Evolutionary conservation across 345 rosid species (phyloP).

Genomic region (Arabidopsis arenosa): DNA sequence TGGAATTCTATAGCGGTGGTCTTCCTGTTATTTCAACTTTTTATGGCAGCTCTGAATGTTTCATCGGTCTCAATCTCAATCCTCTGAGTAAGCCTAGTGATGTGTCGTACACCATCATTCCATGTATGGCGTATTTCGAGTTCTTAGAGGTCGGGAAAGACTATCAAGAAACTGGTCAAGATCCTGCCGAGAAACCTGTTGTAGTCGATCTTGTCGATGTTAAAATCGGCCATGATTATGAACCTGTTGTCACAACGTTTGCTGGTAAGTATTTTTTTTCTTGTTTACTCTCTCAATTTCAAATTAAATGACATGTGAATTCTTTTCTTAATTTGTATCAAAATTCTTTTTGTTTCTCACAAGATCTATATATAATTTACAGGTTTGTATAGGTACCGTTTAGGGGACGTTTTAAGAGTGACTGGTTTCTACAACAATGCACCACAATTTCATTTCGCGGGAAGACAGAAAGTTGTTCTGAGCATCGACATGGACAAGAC

Average conservation of each 20-base stretch:
- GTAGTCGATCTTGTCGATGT: slow-evolving; percentile 73
- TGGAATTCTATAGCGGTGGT: slow-evolving; percentile 79
- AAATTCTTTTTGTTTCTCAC: background rate
- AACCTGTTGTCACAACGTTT: slow-evolving; percentile 77
- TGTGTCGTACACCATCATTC: slow-evolving; percentile 83
- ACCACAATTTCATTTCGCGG: slow-evolving; percentile 73
- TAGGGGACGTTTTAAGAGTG: slow-evolving; percentile 79
- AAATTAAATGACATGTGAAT: background rate
- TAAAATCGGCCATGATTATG: slow-evolving; percentile 71
- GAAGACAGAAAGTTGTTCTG: slow-evolving; percentile 72
- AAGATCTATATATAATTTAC: slow-evolving; percentile 1
- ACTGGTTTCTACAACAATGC: slow-evolving; percentile 79
- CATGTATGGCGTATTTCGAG: slow-evolving; percentile 84
- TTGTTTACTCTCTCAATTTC: background rate
- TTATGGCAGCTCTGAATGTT: slow-evolving; percentile 89
- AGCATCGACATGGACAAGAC: slow-evolving; percentile 87
- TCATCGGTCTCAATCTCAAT: slow-evolving; percentile 70
- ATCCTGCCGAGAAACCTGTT: slow-evolving; percentile 8
- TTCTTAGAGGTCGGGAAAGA: slow-evolving; percentile 66
- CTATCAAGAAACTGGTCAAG: slow-evolving; percentile 40
- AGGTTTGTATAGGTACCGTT: slow-evolving; percentile 84
- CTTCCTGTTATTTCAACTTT: slow-evolving; percentile 78
- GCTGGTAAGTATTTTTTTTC: slow-evolving; percentile 53
- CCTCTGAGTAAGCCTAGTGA: slow-evolving; percentile 72
- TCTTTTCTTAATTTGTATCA: background rate